phyloP scores from a whole-genome alignment of 352 stramenopile species.

The Globisporangium spiculum region DNA sequence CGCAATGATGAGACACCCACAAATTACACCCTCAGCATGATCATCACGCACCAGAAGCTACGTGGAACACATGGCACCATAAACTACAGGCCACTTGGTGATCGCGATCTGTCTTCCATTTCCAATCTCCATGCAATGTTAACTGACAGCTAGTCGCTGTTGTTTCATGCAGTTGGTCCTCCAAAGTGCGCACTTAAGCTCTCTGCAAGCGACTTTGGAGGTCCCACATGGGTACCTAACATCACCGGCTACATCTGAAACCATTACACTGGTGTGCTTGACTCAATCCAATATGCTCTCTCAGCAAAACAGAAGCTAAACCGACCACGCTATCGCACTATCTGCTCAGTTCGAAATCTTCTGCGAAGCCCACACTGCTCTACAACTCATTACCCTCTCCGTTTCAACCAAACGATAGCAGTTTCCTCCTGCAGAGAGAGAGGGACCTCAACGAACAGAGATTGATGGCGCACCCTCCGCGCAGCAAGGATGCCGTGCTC shows the following conservation, averaged over 20 bases:
- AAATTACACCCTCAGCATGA: too few relatives aligned
- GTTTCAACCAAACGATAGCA: background rate
- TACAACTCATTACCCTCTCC: too few relatives aligned
- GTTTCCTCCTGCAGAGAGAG: background rate
- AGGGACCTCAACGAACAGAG: too few relatives aligned
- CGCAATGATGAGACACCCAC: background rate
- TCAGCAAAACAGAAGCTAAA: background rate
- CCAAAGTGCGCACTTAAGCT: background rate
- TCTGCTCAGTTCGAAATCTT: constrained; percentile 4
- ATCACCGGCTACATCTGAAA: constrained; percentile 7
- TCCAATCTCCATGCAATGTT: background rate
- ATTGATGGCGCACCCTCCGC: background rate
- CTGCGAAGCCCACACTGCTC: background rate
- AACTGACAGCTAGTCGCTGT: background rate
- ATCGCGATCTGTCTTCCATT: too few relatives aligned
- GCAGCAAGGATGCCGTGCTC: background rate
- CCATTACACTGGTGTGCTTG: background rate
- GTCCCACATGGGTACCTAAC: constrained; percentile 10
- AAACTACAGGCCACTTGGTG: too few relatives aligned
- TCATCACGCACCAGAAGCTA: background rate
- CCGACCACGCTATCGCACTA: background rate
- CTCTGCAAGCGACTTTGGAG: background rate
- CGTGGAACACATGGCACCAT: background rate
- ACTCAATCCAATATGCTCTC: background rate
- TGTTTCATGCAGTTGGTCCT: background rate